Percentiles rank a stretch among this genome's conserved stretches.
Conservation (phyloP, 2,329 filamentous ascomycete genomes). For the Hymenotorrendiella dingleyae region DNA sequence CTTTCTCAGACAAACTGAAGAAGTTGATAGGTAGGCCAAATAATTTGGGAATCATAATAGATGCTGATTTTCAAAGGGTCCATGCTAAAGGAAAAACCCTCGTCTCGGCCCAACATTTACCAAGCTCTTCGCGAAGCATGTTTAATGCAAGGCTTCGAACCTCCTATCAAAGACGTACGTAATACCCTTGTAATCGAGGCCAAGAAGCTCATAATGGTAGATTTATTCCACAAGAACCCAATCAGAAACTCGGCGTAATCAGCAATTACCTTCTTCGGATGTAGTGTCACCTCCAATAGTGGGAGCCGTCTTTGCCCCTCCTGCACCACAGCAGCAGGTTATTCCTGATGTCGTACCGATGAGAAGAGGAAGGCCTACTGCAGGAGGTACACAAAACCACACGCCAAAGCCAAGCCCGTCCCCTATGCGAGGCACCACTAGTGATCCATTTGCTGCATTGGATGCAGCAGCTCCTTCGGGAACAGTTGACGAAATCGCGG, state of each 20-base stretch:
- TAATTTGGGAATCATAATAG: not conserved
- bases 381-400: slow-evolving; percentile 40
- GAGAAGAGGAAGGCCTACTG: slow-evolving; percentile 74
- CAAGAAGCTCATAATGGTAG: slow-evolving; percentile 35
- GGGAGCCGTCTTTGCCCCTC: slow-evolving; percentile 76
- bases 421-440: slow-evolving; percentile 60
- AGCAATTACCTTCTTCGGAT: slow-evolving; percentile 52
- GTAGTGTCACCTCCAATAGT: slow-evolving; percentile 52
- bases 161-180: slow-evolving; percentile 83
- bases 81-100: slow-evolving; percentile 83
- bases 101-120: slow-evolving; percentile 80
- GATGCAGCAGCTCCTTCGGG: slow-evolving; percentile 57
- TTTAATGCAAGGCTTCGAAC: slow-evolving; percentile 77
- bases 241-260: slow-evolving; percentile 55
- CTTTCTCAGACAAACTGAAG: slow-evolving; percentile 86
- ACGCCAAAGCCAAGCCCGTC: slow-evolving; percentile 56
- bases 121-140: slow-evolving; percentile 85
- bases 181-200: not conserved
- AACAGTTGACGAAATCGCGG: slow-evolving; percentile 72
- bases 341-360: slow-evolving; percentile 92
- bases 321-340: slow-evolving; percentile 60
- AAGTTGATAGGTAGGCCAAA: slow-evolving; percentile 71
- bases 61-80: slow-evolving; percentile 49
- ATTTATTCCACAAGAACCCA: slow-evolving; percentile 63
- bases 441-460: slow-evolving; percentile 86